Base-by-base conservation (phyloP, 2,329 filamentous ascomycete species). In the Beauveria asiatica region DNA sequence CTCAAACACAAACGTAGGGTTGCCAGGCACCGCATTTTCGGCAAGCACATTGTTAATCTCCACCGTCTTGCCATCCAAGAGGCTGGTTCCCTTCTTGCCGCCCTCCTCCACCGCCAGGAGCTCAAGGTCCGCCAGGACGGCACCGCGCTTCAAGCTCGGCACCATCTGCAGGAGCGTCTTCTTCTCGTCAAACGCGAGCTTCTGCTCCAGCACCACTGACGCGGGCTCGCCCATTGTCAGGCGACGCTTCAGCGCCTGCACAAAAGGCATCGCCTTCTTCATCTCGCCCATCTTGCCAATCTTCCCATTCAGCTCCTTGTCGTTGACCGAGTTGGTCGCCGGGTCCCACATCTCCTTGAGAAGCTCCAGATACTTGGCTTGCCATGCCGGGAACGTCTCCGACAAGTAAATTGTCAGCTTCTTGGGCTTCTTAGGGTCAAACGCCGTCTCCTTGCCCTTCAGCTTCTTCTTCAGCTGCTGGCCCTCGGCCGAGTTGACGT, bases 211-310 rank as follows among this genome's bases (percentile, higher is more conserved):
- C 10, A 97, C 90, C 2, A 76, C 79, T 25, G 82, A 78, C 1
- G 84, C 77, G 16, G 79, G 76, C 74, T 93, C 85, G 63, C 89
- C 88, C 54, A 81, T 80, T 61, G 91, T 80, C 60, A 99, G 82
- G 57, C 90, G 85, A 73, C 84, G 89, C 86, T 97, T 97, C 62
- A 97, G 78, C 7, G 73, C 76, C 76, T 97, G 92, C 54, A 97
- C 87, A 70, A 97, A 97, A 0, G 94, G 94, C 93, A 97, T 97
- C 2, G 92, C 93, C 77, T 95, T 94, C 84, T 97, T 99, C 82
- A 92, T 91, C 76, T 95, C 90, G 48, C 85, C 86, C 70, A 91
- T 80, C 79, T 96, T 96, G 66, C 85, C 85, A 61, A 97, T 87
- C 70, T 86, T 83, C 65, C 85, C 86, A 68, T 86, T 89, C 51